phyloP scores from a whole-genome alignment of 176 grass and related monocot genomes.

The Rhynchospora breviuscula region DNA sequence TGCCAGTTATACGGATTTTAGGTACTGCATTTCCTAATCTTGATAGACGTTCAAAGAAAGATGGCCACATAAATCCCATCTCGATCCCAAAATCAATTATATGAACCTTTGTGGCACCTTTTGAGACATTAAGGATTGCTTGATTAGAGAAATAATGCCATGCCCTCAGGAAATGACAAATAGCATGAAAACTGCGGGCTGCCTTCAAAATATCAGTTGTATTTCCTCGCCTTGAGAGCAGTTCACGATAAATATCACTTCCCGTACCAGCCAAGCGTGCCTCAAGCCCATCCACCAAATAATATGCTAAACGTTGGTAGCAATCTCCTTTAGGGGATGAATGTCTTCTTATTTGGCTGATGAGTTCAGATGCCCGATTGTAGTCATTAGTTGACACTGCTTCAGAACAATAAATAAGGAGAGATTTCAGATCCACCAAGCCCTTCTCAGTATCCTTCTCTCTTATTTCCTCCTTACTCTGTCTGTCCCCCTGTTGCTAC shows the following conservation, averaged over 20 bases:
- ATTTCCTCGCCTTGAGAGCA: conserved; percentile 30
- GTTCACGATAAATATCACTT: conserved; percentile 32
- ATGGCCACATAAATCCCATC: conserved; percentile 55
- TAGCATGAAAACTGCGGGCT: conserved; percentile 27
- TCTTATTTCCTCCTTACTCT: not conserved
- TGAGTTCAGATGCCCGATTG: conserved; percentile 24
- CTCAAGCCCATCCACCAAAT: conserved; percentile 49
- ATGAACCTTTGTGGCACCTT: conserved; percentile 36
- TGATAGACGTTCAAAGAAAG: conserved; percentile 41
- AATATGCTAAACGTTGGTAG: conserved; percentile 45
- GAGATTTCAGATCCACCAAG: conserved; percentile 37
- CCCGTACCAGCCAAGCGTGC: conserved; percentile 52
- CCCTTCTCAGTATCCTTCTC: conserved; percentile 24
- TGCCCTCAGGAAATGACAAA: conserved; percentile 37
- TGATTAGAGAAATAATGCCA: conserved; percentile 47
- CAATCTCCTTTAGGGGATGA: conserved; percentile 41
- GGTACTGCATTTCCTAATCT: conserved; percentile 18
- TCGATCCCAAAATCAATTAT: conserved; percentile 59
- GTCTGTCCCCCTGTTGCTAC: not conserved
- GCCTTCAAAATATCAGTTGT: conserved; percentile 38
- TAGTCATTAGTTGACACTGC: conserved; percentile 24
- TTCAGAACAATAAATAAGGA: conserved; percentile 48
- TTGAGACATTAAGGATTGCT: conserved; percentile 32
- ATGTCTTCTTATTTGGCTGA: conserved; percentile 48
- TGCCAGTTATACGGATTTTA: conserved; percentile 46